Conservation (phyloP, 164 flowering plant genomes). For the Euptelea pleiosperma region DNA sequence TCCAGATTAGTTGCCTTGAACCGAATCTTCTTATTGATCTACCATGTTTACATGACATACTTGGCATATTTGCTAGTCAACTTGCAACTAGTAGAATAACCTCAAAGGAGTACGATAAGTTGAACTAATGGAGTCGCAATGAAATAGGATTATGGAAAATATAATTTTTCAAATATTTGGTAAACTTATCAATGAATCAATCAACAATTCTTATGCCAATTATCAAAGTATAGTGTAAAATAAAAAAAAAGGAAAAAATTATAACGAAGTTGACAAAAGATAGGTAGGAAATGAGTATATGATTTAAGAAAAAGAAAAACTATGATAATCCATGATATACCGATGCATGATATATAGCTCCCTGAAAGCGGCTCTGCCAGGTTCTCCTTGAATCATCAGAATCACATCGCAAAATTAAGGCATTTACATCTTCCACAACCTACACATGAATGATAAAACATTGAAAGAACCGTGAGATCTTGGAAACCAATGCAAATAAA, state of each 20-base stretch:
- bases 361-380: slow-evolving; percentile 79
- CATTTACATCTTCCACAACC: slow-evolving; percentile 80
- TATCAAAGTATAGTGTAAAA: not conserved
- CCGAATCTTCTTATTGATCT: too few species aligned
- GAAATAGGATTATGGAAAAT: too few species aligned
- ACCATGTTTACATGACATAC: too few species aligned
- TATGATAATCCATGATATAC: slow-evolving; percentile 31
- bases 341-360: slow-evolving; percentile 90
- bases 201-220: too few species aligned
- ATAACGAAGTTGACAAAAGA: too few species aligned
- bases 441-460: slow-evolving; percentile 21
- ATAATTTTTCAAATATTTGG: too few species aligned
- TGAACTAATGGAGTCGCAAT: too few species aligned
- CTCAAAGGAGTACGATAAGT: too few species aligned
- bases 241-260: not conserved
- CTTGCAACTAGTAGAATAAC: too few species aligned
- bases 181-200: too few species aligned
- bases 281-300: not conserved
- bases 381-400: slow-evolving; percentile 59
- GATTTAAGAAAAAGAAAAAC: not conserved
- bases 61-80: too few species aligned
- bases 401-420: slow-evolving; percentile 64
- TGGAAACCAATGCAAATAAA: not conserved
- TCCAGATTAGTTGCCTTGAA: too few species aligned
- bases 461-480: not conserved